Evolutionary conservation across 208 protist species (phyloP).

Genomic region (Giardia duodenalis): DNA sequence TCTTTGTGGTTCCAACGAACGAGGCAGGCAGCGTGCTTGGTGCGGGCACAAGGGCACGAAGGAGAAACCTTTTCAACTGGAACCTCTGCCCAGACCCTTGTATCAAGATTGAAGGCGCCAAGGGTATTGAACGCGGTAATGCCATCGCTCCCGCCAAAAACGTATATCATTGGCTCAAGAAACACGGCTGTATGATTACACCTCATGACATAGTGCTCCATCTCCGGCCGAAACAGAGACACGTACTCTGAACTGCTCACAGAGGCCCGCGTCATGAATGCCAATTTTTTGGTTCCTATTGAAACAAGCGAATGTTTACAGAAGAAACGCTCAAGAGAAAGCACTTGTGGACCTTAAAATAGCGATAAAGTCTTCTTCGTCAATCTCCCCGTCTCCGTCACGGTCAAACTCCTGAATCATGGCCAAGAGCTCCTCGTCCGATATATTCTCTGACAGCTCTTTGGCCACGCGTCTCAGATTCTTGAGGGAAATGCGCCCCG

Average conservation of each 20-base stretch:
- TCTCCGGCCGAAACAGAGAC: background rate
- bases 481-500: slow-evolving; percentile 67
- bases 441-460: slow-evolving; percentile 78
- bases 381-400: slow-evolving; percentile 73
- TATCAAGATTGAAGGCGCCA: background rate
- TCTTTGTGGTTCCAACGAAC: background rate
- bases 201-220: background rate
- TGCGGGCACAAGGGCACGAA: background rate
- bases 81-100: background rate
- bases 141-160: background rate
- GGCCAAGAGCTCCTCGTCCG: slow-evolving; percentile 79
- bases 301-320: no score
- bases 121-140: background rate
- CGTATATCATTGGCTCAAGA: background rate
- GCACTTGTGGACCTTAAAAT: slow-evolving; percentile 62
- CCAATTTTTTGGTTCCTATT: no score
- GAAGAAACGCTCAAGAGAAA: background rate
- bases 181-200: background rate
- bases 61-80: background rate
- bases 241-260: background rate
- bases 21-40: background rate
- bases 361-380: slow-evolving; percentile 69
- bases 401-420: slow-evolving; percentile 79
- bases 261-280: no score
- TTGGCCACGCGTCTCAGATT: slow-evolving; percentile 74